A percentile compares a stretch with the other conserved stretches of the same genome.
These are phyloP conservation scores for Candida piceae DNA, from an alignment of 805 yeast genomes.

Conservation along the genomic window DNA sequence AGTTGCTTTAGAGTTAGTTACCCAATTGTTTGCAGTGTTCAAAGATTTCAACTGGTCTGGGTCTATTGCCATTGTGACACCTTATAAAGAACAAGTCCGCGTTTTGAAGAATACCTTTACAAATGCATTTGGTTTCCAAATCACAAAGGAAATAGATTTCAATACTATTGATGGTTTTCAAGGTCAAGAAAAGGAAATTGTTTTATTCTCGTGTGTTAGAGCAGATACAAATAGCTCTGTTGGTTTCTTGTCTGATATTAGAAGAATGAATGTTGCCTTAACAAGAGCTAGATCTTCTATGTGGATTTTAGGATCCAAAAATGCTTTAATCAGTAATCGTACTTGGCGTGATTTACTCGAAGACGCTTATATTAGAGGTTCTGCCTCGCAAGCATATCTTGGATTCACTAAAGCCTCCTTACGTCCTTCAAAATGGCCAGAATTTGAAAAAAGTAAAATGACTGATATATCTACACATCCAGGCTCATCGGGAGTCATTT, in stretches of 20 bases:
- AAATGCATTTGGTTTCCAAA: constrained; percentile 54
- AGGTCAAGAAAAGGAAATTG: constrained; percentile 94
- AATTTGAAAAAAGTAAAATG: background rate
- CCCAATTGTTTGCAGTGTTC: constrained; percentile 42
- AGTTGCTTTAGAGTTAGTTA: constrained; percentile 64
- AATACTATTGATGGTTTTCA: constrained; percentile 97
- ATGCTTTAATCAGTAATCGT: constrained; percentile 56
- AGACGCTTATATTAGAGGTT: constrained; percentile 54
- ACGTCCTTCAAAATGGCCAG: background rate
- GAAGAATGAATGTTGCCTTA: constrained; percentile 96
- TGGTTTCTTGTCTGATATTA: constrained; percentile 84
- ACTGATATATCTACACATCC: background rate
- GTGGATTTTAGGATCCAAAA: constrained; percentile 84
- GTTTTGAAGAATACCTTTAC: constrained; percentile 53
- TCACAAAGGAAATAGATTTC: constrained; percentile 69
- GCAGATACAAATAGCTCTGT: constrained; percentile 56
- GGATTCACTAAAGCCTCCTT: constrained; percentile 21
- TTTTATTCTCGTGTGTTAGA: constrained; percentile 92
- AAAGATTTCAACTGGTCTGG: constrained; percentile 57
- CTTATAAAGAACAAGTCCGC: constrained; percentile 83
- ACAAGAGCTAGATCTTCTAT: constrained; percentile 90
- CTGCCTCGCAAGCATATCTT: constrained; percentile 17
- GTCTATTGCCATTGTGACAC: constrained; percentile 86
- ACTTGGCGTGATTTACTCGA: constrained; percentile 70
- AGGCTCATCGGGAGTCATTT: background rate